Evolutionary conservation across 1,284 basidiomycete species (phyloP).

Genomic region (Trichosporon ovoides): DNA sequence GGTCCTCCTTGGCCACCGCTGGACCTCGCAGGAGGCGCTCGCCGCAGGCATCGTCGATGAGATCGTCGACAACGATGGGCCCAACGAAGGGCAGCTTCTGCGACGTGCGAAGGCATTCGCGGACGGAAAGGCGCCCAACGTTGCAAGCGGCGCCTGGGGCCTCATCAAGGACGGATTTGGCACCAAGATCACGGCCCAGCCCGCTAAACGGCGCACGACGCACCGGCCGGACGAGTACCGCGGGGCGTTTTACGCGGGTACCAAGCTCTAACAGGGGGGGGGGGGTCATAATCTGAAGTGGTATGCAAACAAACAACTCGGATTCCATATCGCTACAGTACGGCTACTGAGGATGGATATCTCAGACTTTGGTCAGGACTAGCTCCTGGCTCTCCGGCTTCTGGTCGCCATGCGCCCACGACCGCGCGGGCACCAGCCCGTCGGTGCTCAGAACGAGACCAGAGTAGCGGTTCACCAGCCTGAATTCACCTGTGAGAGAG

Average conservation of each 20-base stretch:
- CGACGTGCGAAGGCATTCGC: constrained; percentile 49
- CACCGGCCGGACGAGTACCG: neutral
- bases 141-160: constrained; percentile 52
- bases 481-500: neutral
- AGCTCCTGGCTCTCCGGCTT: neutral
- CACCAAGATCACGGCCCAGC: neutral
- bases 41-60: constrained; percentile 68
- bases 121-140: constrained; percentile 44
- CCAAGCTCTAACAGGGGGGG: too few species aligned
- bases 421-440: neutral
- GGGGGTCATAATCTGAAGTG: too few species aligned
- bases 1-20: constrained; percentile 73
- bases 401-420: neutral
- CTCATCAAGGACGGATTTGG: constrained; percentile 48
- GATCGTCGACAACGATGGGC: constrained; percentile 52
- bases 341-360: too few species aligned
- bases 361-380: neutral
- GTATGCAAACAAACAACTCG: too few species aligned
- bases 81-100: constrained; percentile 55
- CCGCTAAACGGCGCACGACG: neutral
- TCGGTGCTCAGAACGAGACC: constrained; percentile 5
- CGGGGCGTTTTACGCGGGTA: too few species aligned
- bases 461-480: constrained; percentile 17
- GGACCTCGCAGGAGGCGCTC: constrained; percentile 67
- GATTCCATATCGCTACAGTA: too few species aligned